These are phyloP conservation scores for Talaromyces sp. DNA, from an alignment of 2,329 filamentous ascomycete species.

Conservation along the genomic window DNA sequence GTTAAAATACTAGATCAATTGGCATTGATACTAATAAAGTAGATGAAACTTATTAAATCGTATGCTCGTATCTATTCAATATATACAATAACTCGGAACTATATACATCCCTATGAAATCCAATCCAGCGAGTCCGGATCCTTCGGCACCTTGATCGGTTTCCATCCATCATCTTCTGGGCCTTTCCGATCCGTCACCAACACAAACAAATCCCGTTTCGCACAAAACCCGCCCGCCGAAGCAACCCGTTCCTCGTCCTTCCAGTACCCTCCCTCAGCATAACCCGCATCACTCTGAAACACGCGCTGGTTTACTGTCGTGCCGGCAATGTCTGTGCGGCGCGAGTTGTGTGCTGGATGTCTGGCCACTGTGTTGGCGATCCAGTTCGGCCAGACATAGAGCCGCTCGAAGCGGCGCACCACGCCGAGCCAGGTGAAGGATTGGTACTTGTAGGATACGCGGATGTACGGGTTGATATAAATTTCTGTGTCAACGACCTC, in stretches of 20 bases:
- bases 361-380: slow-evolving; percentile 54
- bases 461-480: slow-evolving; percentile 70
- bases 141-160: slow-evolving; percentile 17
- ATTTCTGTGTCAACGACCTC: slow-evolving; percentile 51
- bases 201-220: slow-evolving; percentile 37
- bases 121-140: background rate
- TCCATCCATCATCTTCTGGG: slow-evolving; percentile 40
- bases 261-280: slow-evolving; percentile 33
- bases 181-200: slow-evolving; percentile 35
- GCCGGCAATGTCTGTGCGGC: slow-evolving; percentile 56
- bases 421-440: slow-evolving; percentile 57
- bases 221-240: slow-evolving; percentile 42
- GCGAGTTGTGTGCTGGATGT: slow-evolving; percentile 57
- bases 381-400: slow-evolving; percentile 57
- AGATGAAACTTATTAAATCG: too few relatives aligned
- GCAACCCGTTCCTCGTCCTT: slow-evolving; percentile 33
- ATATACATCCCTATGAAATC: background rate
- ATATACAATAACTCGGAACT: too few relatives aligned
- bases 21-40: too few relatives aligned
- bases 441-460: slow-evolving; percentile 60
- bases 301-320: slow-evolving; percentile 38
- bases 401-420: slow-evolving; percentile 60
- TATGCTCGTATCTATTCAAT: too few relatives aligned
- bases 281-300: slow-evolving; percentile 32
- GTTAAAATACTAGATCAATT: too few relatives aligned